Conservation (phyloP, 176 grass and related monocot species). For the Musa schizocarpa region DNA sequence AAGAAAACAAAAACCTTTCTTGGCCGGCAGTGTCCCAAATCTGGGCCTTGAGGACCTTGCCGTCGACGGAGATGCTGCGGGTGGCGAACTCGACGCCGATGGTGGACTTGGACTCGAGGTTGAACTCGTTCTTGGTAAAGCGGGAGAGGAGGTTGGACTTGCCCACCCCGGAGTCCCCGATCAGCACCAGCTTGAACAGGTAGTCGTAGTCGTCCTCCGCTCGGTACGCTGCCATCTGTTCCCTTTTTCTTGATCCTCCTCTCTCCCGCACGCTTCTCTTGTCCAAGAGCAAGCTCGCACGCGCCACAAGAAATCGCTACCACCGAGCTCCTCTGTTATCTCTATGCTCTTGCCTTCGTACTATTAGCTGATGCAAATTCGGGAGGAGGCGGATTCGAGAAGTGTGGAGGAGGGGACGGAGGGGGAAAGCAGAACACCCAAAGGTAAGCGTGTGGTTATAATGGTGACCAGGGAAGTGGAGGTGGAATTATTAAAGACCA, state of each 20-base stretch:
- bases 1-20: slow-evolving; percentile 5
- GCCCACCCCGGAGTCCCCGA: slow-evolving; percentile 21
- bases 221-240: slow-evolving; percentile 7
- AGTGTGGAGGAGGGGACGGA: no score
- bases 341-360: no score
- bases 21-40: slow-evolving; percentile 24
- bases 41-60: slow-evolving; percentile 17
- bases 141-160: slow-evolving; percentile 22
- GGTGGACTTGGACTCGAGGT: slow-evolving; percentile 24
- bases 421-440: no score
- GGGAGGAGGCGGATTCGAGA: no score
- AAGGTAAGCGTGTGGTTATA: no score
- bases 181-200: slow-evolving; percentile 26
- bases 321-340: not conserved
- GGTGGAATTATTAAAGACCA: no score
- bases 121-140: slow-evolving; percentile 24
- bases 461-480: no score
- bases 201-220: slow-evolving; percentile 24
- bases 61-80: slow-evolving; percentile 14
- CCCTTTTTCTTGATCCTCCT: not conserved
- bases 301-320: no score
- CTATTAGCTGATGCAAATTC: no score
- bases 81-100: slow-evolving; percentile 27
- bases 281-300: no score
- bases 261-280: not conserved